Evolutionary conservation across 139 green algal species (phyloP), one percentile per base, ranked within the genome.

Genomic region (Chlamydomonas asymmetrica): DNA sequence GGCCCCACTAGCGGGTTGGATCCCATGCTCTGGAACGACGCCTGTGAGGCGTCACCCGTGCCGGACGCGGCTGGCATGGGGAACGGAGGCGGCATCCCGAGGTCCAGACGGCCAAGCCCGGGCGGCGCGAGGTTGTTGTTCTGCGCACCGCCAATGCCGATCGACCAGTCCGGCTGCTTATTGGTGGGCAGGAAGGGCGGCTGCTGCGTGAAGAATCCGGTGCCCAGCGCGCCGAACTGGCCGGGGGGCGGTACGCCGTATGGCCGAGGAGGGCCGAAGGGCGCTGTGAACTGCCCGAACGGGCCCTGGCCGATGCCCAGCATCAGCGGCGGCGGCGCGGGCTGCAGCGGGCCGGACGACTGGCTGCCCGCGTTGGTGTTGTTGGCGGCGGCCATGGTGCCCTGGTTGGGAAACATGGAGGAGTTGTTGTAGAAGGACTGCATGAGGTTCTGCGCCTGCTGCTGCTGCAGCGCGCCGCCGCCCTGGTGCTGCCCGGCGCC

Each of bases 101-200:
- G 43, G 27, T 77, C 71, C 23, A 76, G 40, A 2, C 23, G 57
- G 29, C 71, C 37, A 2, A 54, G 27, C 1, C 64, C 50, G 22
- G 60, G 1, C 5, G 73, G 37, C 4, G 39, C 39, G 3, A 64
- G 48, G 63, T 73, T 81, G 48, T 25, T 76, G 66, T 61, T 60
- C 41, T 54, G 63, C n/a, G n/a, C n/a, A 2, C 50, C 50, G 39
- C 60, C 68, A 5, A 76, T 29, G 62, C 82, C 82, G 4, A 78
- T 84, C 32, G 76, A 84, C 83, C 83, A 88, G 66, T 88, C 83
- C 20, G 83, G 83, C 75, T 79, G 79, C 59, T 82, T 79, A 67
- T 82, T 80, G 31, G 76, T 85, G 16, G 83, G 83, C 7, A 88
- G 34, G 49, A 88, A 85, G 4, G 83, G 79, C 70, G 68, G 67